Conservation (phyloP, 1,139 yeast genomes). For the Yarrowia galli region DNA sequence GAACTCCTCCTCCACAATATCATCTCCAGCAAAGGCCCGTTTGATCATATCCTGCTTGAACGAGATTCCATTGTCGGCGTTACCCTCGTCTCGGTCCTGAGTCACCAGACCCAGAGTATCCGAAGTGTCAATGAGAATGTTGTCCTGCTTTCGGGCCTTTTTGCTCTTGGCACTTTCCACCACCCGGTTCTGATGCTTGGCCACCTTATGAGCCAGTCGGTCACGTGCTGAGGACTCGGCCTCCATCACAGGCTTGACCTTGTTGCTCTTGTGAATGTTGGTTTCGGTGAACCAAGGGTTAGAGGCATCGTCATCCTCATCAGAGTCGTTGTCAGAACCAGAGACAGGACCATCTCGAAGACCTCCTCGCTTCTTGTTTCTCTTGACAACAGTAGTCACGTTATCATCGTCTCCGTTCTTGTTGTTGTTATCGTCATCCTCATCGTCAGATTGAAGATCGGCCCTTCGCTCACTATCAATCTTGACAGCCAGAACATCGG, state of each 20-base stretch:
- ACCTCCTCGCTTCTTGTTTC: conserved; percentile 45
- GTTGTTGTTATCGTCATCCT: conserved; percentile 57
- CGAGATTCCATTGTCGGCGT: conserved; percentile 49
- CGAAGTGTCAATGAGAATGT: conserved; percentile 59
- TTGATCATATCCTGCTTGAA: conserved; percentile 85
- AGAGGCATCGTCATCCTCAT: conserved; percentile 34
- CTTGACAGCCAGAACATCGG: conserved; percentile 27
- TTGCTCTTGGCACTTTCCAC: conserved; percentile 53
- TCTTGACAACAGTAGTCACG: conserved; percentile 52
- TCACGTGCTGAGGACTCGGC: conserved; percentile 39
- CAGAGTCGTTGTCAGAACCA: too few relatives aligned
- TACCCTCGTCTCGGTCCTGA: conserved; percentile 48
- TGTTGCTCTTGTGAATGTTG: conserved; percentile 39
- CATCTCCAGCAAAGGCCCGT: conserved; percentile 97
- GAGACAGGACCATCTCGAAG: too few relatives aligned
- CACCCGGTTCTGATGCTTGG: conserved; percentile 33
- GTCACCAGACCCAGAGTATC: conserved; percentile 56
- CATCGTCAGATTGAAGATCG: conserved; percentile 56
- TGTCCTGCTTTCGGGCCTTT: conserved; percentile 48
- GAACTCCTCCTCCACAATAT: conserved; percentile 80
- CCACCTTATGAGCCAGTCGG: conserved; percentile 38
- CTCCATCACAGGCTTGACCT: conserved; percentile 38
- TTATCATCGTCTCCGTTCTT: conserved; percentile 40
- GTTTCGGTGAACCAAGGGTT: conserved; percentile 39
- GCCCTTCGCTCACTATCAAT: conserved; percentile 50